These are phyloP conservation scores for Beta macrorhiza DNA, from an alignment of 179 eudicot genomes.

Conservation along the genomic window DNA sequence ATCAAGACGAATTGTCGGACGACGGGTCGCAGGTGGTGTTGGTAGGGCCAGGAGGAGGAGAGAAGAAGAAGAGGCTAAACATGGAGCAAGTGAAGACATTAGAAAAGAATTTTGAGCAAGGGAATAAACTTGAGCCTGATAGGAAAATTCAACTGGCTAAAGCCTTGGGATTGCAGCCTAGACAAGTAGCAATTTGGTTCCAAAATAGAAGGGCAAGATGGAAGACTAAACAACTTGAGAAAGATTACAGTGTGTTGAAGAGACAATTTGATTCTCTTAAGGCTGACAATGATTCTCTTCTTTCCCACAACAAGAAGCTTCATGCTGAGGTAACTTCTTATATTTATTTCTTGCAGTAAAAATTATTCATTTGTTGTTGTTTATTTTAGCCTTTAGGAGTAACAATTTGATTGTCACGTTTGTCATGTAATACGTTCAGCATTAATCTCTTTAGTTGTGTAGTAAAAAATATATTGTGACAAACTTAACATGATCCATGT, in stretches of 20 bases:
- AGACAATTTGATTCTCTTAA: slow-evolving; percentile 64
- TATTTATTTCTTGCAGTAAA: not conserved
- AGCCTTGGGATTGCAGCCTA: slow-evolving; percentile 71
- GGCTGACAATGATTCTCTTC: slow-evolving; percentile 76
- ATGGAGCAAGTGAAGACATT: slow-evolving; percentile 78
- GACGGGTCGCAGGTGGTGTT: slow-evolving; percentile 54
- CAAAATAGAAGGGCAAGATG: slow-evolving; percentile 82
- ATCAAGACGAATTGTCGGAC: slow-evolving; percentile 45
- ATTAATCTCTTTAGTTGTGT: no score
- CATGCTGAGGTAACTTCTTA: slow-evolving; percentile 53
- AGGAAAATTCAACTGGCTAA: slow-evolving; percentile 70
- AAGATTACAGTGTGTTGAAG: slow-evolving; percentile 59
- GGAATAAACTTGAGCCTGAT: slow-evolving; percentile 75
- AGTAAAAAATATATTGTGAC: no score
- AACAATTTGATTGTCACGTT: no score
- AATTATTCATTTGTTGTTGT: not conserved
- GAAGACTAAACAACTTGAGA: slow-evolving; percentile 89
- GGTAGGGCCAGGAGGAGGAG: slow-evolving; percentile 39
- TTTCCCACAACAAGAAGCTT: slow-evolving; percentile 62
- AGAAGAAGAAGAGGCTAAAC: slow-evolving; percentile 72
- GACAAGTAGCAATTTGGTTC: slow-evolving; percentile 87
- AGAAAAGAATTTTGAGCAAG: slow-evolving; percentile 71
- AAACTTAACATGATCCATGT: no score
- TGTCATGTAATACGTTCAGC: no score
- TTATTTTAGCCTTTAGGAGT: not conserved